Evolutionary conservation across 352 stramenopile species (phyloP).

Genomic region (Phytophthora foliorum): DNA sequence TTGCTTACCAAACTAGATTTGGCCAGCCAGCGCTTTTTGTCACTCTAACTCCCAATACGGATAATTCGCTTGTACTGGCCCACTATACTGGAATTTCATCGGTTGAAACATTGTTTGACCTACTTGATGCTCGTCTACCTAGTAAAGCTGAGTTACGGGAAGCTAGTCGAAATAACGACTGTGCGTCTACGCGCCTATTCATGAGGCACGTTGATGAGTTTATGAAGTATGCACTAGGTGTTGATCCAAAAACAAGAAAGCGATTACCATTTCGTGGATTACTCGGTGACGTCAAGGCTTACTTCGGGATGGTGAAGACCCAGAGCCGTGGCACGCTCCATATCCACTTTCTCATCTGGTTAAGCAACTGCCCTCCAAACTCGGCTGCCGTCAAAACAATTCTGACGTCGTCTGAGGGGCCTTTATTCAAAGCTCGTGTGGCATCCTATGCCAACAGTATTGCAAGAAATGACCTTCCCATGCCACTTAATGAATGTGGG

Average conservation of each 20-base stretch:
- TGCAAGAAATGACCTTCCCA: neutral
- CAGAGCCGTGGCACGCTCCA: too few relatives aligned
- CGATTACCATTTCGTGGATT: neutral
- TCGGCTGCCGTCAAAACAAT: neutral
- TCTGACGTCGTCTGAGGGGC: neutral
- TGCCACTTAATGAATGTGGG: neutral
- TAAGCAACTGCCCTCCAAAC: slow-evolving; percentile 2
- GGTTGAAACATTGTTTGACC: slow-evolving; percentile 7
- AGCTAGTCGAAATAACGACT: slow-evolving; percentile 11
- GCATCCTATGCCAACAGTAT: neutral
- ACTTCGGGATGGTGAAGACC: slow-evolving; percentile 20
- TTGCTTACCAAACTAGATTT: too few relatives aligned
- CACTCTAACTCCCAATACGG: too few relatives aligned
- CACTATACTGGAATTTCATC: too few relatives aligned
- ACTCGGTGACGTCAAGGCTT: slow-evolving; percentile 6
- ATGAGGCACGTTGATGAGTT: slow-evolving; percentile 16
- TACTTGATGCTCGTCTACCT: slow-evolving; percentile 2
- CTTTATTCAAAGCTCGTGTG: slow-evolving; percentile 6
- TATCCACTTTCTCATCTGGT: slow-evolving; percentile 16
- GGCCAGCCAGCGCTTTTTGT: too few relatives aligned
- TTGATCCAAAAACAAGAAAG: slow-evolving; percentile 6
- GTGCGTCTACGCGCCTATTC: slow-evolving; percentile 10
- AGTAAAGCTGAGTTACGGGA: slow-evolving; percentile 13
- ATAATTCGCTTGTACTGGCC: too few relatives aligned
- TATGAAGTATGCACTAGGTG: slow-evolving; percentile 5